Conservation (phyloP, 2,329 filamentous ascomycete species). For the Colletotrichum agaves region DNA sequence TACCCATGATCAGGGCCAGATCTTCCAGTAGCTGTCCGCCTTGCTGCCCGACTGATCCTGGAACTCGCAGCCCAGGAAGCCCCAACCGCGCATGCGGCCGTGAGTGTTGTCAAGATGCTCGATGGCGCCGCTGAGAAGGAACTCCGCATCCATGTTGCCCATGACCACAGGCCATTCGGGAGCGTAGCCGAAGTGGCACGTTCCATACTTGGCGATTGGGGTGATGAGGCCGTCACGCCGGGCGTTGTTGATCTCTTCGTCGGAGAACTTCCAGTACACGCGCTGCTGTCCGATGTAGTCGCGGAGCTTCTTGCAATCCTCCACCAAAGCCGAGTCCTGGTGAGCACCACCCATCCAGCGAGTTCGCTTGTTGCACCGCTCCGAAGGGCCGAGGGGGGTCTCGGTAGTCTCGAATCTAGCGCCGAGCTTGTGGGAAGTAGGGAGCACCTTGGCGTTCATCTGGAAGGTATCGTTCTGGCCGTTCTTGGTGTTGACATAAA, state of each 20-base stretch:
- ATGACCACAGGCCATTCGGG: neutral
- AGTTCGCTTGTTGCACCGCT: constrained; percentile 18
- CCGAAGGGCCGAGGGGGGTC: constrained; percentile 21
- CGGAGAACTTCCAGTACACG: constrained; percentile 9
- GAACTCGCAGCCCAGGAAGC: neutral
- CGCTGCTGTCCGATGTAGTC: constrained; percentile 6
- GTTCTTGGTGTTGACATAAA: neutral
- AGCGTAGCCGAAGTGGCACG: constrained; percentile 12
- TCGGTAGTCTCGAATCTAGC: neutral
- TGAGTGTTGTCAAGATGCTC: constrained; percentile 13
- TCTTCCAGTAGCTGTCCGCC: neutral
- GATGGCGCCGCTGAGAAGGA: constrained; percentile 5
- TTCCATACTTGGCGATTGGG: constrained; percentile 20
- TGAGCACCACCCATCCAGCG: constrained; percentile 16
- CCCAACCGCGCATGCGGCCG: constrained; percentile 15
- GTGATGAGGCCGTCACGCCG: neutral
- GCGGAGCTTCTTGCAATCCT: constrained; percentile 23
- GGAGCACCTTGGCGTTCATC: constrained; percentile 7
- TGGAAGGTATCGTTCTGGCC: constrained; percentile 22
- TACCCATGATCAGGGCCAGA: constrained; percentile 3
- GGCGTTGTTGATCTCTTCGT: neutral
- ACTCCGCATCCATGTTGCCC: constrained; percentile 28
- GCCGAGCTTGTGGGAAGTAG: neutral
- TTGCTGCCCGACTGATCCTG: constrained; percentile 14
- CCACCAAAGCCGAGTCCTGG: constrained; percentile 14